A percentile compares a stretch with the other conserved stretches of the same genome.
Evolutionary conservation across 1,284 basidiomycete species (phyloP).

Genomic region (Xerocomus nothofagi): DNA sequence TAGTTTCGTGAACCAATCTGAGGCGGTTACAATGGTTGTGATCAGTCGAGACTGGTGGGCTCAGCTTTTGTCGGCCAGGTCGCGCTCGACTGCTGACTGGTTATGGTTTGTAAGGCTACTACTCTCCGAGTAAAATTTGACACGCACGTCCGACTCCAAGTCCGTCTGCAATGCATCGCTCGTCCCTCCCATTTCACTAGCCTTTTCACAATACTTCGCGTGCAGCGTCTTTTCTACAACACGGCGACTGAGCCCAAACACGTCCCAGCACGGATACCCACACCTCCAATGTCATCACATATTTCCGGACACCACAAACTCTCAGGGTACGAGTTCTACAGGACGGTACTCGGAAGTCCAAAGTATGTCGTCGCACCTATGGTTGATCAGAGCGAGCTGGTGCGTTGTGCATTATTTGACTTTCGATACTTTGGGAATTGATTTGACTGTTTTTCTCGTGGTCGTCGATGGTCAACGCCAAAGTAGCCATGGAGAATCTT

Average conservation of each 20-base stretch:
- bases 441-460: background rate
- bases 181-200: background rate
- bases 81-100: too few species aligned
- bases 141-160: background rate
- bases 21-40: too few species aligned
- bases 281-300: background rate
- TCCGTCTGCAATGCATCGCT: conserved; percentile 5
- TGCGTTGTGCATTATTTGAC: conserved; percentile 41
- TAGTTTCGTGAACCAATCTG: too few species aligned
- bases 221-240: conserved; percentile 3
- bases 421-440: background rate
- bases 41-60: too few species aligned
- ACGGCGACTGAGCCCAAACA: conserved; percentile 7
- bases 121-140: background rate
- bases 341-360: conserved; percentile 74
- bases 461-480: conserved; percentile 6
- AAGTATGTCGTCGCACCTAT: conserved; percentile 93
- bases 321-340: conserved; percentile 54
- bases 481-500: conserved; percentile 85
- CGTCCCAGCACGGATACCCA: background rate
- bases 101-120: too few species aligned
- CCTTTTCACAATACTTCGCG: background rate
- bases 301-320: conserved; percentile 14
- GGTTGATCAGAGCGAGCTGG: conserved; percentile 97
- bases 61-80: too few species aligned